Evolutionary conservation across 78 protist species (phyloP).

Genomic region (Salpingoeca rosetta): DNA sequence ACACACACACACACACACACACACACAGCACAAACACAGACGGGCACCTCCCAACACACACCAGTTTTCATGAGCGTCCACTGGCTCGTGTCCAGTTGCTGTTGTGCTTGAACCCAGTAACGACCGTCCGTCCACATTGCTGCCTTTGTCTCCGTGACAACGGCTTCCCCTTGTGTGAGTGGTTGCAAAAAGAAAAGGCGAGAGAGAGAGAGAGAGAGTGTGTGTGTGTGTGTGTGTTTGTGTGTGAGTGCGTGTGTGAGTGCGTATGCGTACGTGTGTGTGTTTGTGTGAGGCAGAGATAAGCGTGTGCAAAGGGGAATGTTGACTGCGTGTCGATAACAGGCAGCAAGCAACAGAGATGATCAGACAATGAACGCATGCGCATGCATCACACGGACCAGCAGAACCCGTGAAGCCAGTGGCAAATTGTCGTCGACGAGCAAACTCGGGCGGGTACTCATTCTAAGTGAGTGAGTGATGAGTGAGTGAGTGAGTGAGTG

Average conservation of each 20-base stretch:
- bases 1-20: no score
- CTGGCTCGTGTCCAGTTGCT: conserved; percentile 38
- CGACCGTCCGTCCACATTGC: conserved; percentile 89
- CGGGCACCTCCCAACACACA: no score
- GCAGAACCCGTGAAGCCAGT: conserved; percentile 81
- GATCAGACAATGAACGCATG: neutral
- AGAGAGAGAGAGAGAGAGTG: neutral
- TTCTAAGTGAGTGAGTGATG: no score
- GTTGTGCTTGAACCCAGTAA: conserved; percentile 59
- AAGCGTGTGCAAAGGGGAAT: neutral
- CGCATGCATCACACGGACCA: conserved; percentile 20
- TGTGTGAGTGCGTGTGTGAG: no score
- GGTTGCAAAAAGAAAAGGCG: neutral
- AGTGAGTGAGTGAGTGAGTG: no score
- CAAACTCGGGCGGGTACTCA: conserved; percentile 66
- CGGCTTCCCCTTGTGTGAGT: conserved; percentile 19
- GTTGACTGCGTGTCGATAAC: no score
- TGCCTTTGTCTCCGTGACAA: conserved; percentile 50
- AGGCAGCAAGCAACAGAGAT: no score
- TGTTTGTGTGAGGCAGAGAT: no score
- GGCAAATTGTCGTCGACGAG: conserved; percentile 52
- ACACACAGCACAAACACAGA: no score
- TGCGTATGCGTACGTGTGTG: no score
- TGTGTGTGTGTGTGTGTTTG: no score
- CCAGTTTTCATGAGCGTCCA: conserved; percentile 70